These are phyloP conservation scores for Yamadazyma triangularis DNA, from an alignment of 1,139 yeast genomes.

Conservation along the genomic window DNA sequence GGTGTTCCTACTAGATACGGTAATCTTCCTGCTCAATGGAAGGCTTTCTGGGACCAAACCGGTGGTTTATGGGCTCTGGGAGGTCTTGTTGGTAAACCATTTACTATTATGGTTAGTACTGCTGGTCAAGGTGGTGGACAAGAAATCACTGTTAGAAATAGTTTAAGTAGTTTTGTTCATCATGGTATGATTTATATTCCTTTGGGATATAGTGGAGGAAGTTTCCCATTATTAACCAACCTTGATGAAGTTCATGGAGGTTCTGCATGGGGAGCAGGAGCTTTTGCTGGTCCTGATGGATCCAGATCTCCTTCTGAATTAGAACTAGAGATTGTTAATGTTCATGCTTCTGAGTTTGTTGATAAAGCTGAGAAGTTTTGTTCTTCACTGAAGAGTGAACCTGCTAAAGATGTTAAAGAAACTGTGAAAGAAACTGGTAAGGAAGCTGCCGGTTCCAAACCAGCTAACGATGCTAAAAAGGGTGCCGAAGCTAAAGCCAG, in stretches of 20 bases:
- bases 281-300: conserved; percentile 46
- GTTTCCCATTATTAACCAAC: conserved; percentile 29
- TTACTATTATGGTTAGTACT: conserved; percentile 41
- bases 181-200: conserved; percentile 52
- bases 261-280: conserved; percentile 51
- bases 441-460: conserved; percentile 5
- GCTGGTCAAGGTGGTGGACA: conserved; percentile 47
- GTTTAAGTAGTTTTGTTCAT: conserved; percentile 37
- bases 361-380: conserved; percentile 1
- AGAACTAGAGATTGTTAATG: conserved; percentile 35
- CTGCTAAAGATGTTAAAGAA: conserved; percentile 9
- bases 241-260: conserved; percentile 42
- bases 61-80: conserved; percentile 52
- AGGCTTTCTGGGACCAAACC: conserved; percentile 40
- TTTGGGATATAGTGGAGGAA: conserved; percentile 40
- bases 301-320: conserved; percentile 37
- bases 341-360: conserved; percentile 38
- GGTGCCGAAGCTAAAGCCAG: conserved; percentile 4
- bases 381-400: conserved; percentile 1
- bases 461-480: conserved; percentile 6
- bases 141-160: conserved; percentile 37
- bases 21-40: conserved; percentile 42
- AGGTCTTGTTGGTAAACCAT: conserved; percentile 44
- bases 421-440: conserved; percentile 6
- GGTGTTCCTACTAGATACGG: conserved; percentile 54